phyloP scores from a whole-genome alignment of 495 filamentous ascomycete species.

The Apodospora peruviana region DNA sequence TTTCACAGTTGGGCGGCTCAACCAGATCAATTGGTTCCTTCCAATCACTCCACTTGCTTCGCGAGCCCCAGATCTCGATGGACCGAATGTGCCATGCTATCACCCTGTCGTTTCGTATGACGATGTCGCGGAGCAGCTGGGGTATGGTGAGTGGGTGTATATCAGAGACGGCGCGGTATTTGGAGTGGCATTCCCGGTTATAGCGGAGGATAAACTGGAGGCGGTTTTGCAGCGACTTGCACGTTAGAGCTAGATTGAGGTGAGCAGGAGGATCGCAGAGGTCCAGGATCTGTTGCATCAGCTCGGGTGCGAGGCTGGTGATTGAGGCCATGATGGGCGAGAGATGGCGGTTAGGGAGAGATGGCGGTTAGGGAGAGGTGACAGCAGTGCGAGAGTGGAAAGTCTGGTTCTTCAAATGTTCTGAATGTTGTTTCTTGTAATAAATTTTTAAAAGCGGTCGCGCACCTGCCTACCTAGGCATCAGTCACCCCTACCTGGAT shows the following conservation, averaged over 20 bases:
- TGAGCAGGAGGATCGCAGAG: background rate
- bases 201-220: background rate
- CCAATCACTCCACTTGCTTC: background rate
- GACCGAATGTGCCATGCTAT: background rate
- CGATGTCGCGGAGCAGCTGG: background rate
- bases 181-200: background rate
- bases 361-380: too few relatives aligned
- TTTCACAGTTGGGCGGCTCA: too few relatives aligned
- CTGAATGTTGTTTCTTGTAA: too few relatives aligned
- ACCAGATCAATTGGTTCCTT: too few relatives aligned
- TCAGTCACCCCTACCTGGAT: too few relatives aligned
- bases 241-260: background rate
- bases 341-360: too few relatives aligned
- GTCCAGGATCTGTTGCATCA: background rate
- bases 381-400: too few relatives aligned
- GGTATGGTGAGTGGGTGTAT: background rate
- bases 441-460: too few relatives aligned
- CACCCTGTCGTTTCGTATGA: background rate
- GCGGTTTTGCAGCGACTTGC: background rate
- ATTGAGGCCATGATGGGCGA: background rate
- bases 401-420: too few relatives aligned
- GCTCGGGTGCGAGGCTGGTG: background rate
- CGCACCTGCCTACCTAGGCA: too few relatives aligned
- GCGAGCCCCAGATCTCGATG: background rate
- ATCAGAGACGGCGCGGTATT: background rate